phyloP scores from a whole-genome alignment of 352 stramenopile species.

The Globisporangium parvum region DNA sequence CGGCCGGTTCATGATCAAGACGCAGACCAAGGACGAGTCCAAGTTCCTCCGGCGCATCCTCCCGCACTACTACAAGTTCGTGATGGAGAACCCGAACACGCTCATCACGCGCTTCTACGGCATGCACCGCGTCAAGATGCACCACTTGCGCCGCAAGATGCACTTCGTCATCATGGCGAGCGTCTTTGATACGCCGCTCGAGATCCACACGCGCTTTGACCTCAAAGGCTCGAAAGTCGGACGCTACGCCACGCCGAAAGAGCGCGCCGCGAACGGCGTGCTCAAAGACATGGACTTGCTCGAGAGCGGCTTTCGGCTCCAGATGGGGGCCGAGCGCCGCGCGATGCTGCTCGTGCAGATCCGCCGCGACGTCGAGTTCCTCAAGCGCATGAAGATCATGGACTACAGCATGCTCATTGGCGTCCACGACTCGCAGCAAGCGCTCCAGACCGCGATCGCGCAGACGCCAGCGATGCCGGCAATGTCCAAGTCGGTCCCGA shows the following conservation, averaged over 20 bases:
- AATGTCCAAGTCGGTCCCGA: constrained; percentile 34
- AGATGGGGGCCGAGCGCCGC: constrained; percentile 66
- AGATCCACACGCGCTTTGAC: constrained; percentile 87
- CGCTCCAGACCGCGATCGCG: constrained; percentile 49
- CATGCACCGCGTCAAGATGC: constrained; percentile 98
- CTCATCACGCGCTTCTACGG: constrained; percentile 96
- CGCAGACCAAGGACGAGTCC: constrained; percentile 97
- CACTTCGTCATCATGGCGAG: constrained; percentile 96
- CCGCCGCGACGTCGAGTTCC: constrained; percentile 87
- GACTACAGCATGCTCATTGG: constrained; percentile 92
- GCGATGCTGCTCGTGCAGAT: constrained; percentile 84
- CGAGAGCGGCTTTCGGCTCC: constrained; percentile 77
- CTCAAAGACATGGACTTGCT: constrained; percentile 92
- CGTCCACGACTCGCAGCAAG: constrained; percentile 77
- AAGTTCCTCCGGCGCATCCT: constrained; percentile 97
- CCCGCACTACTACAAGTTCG: constrained; percentile 97
- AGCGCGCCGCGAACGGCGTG: constrained; percentile 56
- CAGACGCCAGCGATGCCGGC: constrained; percentile 12
- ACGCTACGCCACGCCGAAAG: constrained; percentile 52
- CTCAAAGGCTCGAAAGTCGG: constrained; percentile 91
- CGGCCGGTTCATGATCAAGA: constrained; percentile 98
- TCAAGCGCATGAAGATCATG: constrained; percentile 93
- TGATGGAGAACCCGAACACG: constrained; percentile 96
- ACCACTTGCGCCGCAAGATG: constrained; percentile 92
- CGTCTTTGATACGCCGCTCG: constrained; percentile 93